Percentiles rank a stretch among this genome's conserved stretches.
These are phyloP conservation scores for Speleostelium caveatum DNA, from an alignment of 78 protist species.

Conservation along the genomic window DNA sequence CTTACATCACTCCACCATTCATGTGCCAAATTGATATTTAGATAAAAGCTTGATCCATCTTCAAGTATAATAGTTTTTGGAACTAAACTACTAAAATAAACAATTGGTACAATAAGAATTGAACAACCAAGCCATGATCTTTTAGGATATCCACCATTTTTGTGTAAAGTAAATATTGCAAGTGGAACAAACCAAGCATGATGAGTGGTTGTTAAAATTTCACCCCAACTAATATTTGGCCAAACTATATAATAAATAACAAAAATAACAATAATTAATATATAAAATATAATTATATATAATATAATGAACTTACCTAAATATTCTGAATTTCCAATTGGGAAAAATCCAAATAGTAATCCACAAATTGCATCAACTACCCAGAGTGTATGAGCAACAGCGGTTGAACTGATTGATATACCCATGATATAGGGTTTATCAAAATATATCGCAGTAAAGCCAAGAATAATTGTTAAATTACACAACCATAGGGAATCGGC, in stretches of 20 bases:
- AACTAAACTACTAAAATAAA: conserved; percentile 3
- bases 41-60: conserved; percentile 32
- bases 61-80: conserved; percentile 27
- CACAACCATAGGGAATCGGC: conserved; percentile 72
- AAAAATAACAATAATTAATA: neutral
- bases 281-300: neutral
- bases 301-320: neutral
- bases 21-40: conserved; percentile 53
- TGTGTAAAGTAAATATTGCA: conserved; percentile 20
- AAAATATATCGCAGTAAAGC: neutral
- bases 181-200: conserved; percentile 73
- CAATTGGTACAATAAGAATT: conserved; percentile 4
- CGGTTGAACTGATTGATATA: conserved; percentile 27
- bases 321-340: conserved; percentile 67
- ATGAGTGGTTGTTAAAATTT: conserved; percentile 64
- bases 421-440: conserved; percentile 39
- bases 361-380: conserved; percentile 28
- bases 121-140: conserved; percentile 26
- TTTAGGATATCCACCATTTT: conserved; percentile 54
- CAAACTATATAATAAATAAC: conserved; percentile 28
- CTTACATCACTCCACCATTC: conserved; percentile 73
- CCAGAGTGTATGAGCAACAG: conserved; percentile 55
- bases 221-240: conserved; percentile 79
- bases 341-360: conserved; percentile 31
- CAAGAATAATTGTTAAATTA: conserved; percentile 46